Percentiles rank a stretch among this genome's conserved stretches.
phyloP scores from a whole-genome alignment of 129 eudicot genomes.

The Flaveria robusta region DNA sequence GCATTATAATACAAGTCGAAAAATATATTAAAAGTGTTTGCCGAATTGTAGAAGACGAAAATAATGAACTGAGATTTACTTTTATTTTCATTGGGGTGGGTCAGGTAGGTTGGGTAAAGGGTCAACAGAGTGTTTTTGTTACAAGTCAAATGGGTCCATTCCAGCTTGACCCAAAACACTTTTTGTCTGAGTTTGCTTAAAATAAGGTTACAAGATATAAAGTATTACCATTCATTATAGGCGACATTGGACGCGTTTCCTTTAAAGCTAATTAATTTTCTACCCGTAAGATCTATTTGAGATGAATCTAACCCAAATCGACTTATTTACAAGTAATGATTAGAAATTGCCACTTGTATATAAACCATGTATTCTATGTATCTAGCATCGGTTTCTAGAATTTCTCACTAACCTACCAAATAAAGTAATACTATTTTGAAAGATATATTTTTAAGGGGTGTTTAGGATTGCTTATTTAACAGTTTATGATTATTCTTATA shows the following conservation, averaged over 20 bases:
- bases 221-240: neutral
- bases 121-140: neutral
- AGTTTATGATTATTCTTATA: neutral
- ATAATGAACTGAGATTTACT: neutral
- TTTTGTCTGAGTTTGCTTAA: neutral
- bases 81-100: neutral
- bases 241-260: neutral
- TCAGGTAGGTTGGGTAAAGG: neutral
- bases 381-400: neutral
- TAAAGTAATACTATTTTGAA: neutral
- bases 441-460: neutral
- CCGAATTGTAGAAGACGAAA: neutral
- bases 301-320: no score
- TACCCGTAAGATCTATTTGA: no score
- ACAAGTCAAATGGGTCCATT: neutral
- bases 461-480: neutral
- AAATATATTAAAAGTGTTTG: neutral
- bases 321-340: neutral
- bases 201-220: neutral
- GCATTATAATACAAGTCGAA: neutral
- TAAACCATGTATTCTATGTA: neutral
- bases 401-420: neutral
- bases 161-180: neutral
- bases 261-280: no score
- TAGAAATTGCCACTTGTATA: neutral